Evolutionary conservation across 768 basidiomycete species (phyloP).

Genomic region (Rhizopogon roseolus): DNA sequence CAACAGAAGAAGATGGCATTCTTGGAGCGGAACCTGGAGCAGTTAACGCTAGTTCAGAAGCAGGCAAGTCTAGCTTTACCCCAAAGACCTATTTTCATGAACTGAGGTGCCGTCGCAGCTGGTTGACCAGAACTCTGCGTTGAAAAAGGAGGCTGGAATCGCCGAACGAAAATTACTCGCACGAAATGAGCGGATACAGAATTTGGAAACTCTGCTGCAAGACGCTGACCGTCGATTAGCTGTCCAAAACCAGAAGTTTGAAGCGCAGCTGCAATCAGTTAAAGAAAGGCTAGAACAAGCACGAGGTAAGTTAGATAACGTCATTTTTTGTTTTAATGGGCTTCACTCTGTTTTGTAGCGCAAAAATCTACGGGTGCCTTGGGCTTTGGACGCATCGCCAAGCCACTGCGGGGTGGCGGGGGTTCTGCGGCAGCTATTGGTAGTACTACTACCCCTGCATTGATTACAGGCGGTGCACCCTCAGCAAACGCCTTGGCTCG

Average conservation of each 20-base stretch:
- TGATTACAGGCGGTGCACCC: slow-evolving; percentile 39
- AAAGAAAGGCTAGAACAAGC: slow-evolving; percentile 91
- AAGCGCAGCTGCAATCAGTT: slow-evolving; percentile 86
- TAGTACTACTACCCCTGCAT: slow-evolving; percentile 33
- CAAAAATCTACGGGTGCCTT: slow-evolving; percentile 75
- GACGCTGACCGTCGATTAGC: slow-evolving; percentile 91
- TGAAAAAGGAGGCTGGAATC: slow-evolving; percentile 97
- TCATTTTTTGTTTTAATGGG: slow-evolving; percentile 8
- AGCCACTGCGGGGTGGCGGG: slow-evolving; percentile 92
- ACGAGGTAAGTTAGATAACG: slow-evolving; percentile 55
- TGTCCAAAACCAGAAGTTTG: slow-evolving; percentile 94
- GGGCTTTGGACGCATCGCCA: slow-evolving; percentile 92
- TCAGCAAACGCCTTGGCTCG: slow-evolving; percentile 63
- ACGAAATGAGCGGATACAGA: slow-evolving; percentile 96
- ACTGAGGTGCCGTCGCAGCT: slow-evolving; percentile 49
- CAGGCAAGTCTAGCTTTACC: slow-evolving; percentile 53
- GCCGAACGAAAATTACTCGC: slow-evolving; percentile 95
- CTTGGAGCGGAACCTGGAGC: slow-evolving; percentile 93
- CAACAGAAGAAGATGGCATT: slow-evolving; percentile 99
- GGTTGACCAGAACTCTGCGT: slow-evolving; percentile 93
- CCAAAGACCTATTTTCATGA: slow-evolving; percentile 1
- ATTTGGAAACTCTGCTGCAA: slow-evolving; percentile 87
- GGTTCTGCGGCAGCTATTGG: slow-evolving; percentile 44
- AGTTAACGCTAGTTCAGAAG: slow-evolving; percentile 93
- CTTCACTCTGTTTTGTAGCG: slow-evolving; percentile 39